Base-by-base conservation (phyloP, 768 basidiomycete genomes). In the Hortiboletus campestris region DNA sequence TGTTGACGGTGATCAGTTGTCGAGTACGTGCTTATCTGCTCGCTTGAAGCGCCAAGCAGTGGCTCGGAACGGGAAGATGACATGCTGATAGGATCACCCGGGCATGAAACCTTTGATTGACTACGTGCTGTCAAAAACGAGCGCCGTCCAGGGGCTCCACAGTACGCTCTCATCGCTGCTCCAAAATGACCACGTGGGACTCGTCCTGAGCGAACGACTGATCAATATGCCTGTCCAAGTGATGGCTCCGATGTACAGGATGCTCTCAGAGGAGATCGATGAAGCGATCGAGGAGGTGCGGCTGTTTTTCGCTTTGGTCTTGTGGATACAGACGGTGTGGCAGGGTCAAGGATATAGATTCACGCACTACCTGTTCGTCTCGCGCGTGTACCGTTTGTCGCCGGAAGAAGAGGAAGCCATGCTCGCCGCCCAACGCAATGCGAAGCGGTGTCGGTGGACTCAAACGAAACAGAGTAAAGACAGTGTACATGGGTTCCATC, bases 141-240 rank as follows among this genome's bases (percentile, higher is more conserved):
- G 79, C 7, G 56, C 72, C 13, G 76, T 85, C 57, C 58, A 72
- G 13, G 67, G 75, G 31, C 78, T 89, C 63, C 80, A 86, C 57
- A 54, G 76, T 28, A 70, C 81, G 12, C 78, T 91, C 25, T 76
- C 80, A 60, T 67, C 71, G 11, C 75, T 89, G 7, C 44, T 66
- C 4, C 40, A 39, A 1, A 12, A 53, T 11, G 46, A 51, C 7
- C 60, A 89, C 57, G 83, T 96, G 44, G 96, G 92, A 2, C 78
- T 97, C 17, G 79, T 98, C 10, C 76, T 99, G 60, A 89, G 87
- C 59, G 93, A 97, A 69, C 80, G 96, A 0, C 77, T 98, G 48
- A 80, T 97, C 61, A 99, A 98, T 69, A 95, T 99, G 86, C 96
- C 96, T 0, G 88, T 94, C 14, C 92, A 98, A 63, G 84, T 94